Evolutionary conservation across 1,139 yeast species (phyloP).

Genomic region (Pichia sp.): DNA sequence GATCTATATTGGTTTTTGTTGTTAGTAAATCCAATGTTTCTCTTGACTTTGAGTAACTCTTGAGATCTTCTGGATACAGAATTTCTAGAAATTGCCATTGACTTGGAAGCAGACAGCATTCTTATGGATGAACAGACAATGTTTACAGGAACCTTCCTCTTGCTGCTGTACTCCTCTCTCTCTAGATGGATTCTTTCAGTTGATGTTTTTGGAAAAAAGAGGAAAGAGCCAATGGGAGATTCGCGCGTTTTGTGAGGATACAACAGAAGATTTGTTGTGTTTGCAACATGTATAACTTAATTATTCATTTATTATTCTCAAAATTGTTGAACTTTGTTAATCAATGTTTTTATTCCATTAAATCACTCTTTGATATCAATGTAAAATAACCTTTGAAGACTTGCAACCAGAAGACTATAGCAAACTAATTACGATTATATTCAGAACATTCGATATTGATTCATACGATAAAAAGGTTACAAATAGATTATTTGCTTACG

Average conservation of each 20-base stretch:
- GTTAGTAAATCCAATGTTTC: constrained; percentile 9
- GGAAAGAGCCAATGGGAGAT: background rate
- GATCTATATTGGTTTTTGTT: constrained; percentile 16
- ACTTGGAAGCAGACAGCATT: constrained; percentile 3
- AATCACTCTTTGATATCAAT: too few species aligned
- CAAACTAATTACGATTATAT: too few species aligned
- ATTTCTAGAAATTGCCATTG: constrained; percentile 1
- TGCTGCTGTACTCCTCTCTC: background rate
- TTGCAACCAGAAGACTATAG: too few species aligned
- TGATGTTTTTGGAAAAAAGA: background rate
- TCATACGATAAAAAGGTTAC: too few species aligned
- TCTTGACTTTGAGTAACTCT: constrained; percentile 8
- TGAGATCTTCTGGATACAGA: constrained; percentile 7
- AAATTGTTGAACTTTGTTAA: too few species aligned
- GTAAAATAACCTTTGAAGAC: too few species aligned
- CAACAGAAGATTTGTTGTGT: background rate
- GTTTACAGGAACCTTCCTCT: background rate
- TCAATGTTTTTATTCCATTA: too few species aligned
- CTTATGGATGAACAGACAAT: background rate
- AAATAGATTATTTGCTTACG: too few species aligned
- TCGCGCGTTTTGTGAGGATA: background rate
- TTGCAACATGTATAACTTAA: background rate
- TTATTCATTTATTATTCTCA: too few species aligned
- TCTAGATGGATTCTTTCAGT: background rate
- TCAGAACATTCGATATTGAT: too few species aligned